phyloP scores from a whole-genome alignment of 495 filamentous ascomycete species.

The Lophiotrema nucula region DNA sequence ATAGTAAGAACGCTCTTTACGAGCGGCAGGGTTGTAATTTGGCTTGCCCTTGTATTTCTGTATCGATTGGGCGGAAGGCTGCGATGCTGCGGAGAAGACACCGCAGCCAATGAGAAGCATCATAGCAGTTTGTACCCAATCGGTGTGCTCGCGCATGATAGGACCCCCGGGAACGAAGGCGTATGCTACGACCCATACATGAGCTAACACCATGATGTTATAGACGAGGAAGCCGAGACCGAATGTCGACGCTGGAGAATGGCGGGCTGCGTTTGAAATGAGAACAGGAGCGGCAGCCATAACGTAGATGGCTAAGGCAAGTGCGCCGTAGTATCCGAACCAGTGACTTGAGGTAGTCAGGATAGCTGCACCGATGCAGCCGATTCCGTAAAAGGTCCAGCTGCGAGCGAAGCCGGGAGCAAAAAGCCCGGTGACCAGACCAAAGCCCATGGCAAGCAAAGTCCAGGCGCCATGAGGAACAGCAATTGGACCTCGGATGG shows the following conservation, averaged over 20 bases:
- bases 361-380: conserved; percentile 73
- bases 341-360: conserved; percentile 79
- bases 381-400: conserved; percentile 80
- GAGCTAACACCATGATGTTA: conserved; percentile 86
- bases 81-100: conserved; percentile 71
- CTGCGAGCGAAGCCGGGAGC: conserved; percentile 65
- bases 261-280: conserved; percentile 69
- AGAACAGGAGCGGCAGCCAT: conserved; percentile 79
- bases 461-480: conserved; percentile 84
- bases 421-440: conserved; percentile 75
- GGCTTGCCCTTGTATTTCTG: conserved; percentile 49
- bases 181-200: conserved; percentile 98
- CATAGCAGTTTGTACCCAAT: conserved; percentile 84
- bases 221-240: conserved; percentile 85
- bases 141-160: conserved; percentile 88
- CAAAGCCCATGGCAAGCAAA: conserved; percentile 79
- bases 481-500: conserved; percentile 83
- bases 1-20: conserved; percentile 64
- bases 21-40: conserved; percentile 51
- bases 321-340: conserved; percentile 85
- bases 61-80: conserved; percentile 42
- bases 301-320: conserved; percentile 72
- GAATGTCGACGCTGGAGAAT: conserved; percentile 74
- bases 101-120: conserved; percentile 86
- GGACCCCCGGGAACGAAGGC: conserved; percentile 98